Conservation (phyloP, 2,329 filamentous ascomycete genomes). For the Phialemoniopsis sp. region DNA sequence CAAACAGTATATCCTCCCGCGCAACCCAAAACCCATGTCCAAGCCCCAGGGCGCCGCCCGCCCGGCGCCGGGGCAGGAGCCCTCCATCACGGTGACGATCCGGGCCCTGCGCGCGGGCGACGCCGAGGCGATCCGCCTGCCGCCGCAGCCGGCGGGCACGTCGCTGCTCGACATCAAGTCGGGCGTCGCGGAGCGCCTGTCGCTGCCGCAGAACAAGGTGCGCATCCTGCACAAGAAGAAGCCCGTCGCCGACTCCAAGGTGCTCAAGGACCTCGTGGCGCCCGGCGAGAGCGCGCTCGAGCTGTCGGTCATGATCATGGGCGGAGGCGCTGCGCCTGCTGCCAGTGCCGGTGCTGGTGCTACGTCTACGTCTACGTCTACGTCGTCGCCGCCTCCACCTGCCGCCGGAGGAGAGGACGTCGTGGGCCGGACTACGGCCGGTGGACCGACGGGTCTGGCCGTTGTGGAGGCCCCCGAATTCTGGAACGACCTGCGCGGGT, state of each 20-base stretch:
- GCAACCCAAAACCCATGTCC: constrained; percentile 55
- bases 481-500: constrained; percentile 81
- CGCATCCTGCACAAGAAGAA: constrained; percentile 86
- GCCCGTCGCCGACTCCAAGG: constrained; percentile 73
- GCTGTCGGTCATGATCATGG: constrained; percentile 64
- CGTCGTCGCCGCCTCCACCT: constrained; percentile 30
- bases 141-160: constrained; percentile 57
- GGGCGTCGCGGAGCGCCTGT: constrained; percentile 58
- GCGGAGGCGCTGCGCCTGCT: constrained; percentile 47
- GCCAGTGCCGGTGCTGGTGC: constrained; percentile 28
- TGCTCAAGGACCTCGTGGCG: constrained; percentile 67
- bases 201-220: constrained; percentile 71
- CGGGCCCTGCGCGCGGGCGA: constrained; percentile 74
- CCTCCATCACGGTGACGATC: constrained; percentile 55
- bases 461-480: constrained; percentile 70
- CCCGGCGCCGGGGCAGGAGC: constrained; percentile 47
- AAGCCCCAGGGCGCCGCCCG: constrained; percentile 33
- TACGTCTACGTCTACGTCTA: constrained; percentile 19
- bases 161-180: constrained; percentile 77
- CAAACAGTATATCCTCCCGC: constrained; percentile 66
- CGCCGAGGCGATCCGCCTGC: constrained; percentile 46
- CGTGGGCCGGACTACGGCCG: constrained; percentile 31
- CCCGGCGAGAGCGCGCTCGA: constrained; percentile 58
- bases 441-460: constrained; percentile 50
- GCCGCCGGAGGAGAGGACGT: constrained; percentile 17